These are phyloP conservation scores for Eucalyptus globulus DNA, from an alignment of 345 rosid genomes.

Conservation along the genomic window DNA sequence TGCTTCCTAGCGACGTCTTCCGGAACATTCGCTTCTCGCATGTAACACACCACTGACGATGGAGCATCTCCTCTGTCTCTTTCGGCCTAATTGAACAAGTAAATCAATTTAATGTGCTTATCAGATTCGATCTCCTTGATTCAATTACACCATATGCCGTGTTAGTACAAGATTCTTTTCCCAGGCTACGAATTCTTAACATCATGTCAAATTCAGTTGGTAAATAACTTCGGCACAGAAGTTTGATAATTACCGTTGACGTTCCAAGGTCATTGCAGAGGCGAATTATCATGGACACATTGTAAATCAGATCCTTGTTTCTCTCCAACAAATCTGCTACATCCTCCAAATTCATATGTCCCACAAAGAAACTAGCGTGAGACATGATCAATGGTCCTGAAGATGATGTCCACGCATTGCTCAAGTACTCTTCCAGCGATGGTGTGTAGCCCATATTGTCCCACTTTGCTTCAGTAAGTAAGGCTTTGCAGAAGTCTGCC, in stretches of 20 bases:
- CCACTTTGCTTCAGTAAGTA: slow-evolving; percentile 44
- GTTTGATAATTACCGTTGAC: slow-evolving; percentile 8
- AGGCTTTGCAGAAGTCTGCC: slow-evolving; percentile 34
- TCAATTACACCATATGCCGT: too few relatives aligned
- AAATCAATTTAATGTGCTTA: background rate
- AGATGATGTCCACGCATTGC: slow-evolving; percentile 30
- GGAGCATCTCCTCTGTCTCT: slow-evolving; percentile 43
- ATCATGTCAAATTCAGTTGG: background rate
- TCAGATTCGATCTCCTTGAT: background rate
- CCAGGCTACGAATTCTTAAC: background rate
- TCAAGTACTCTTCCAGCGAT: slow-evolving; percentile 23
- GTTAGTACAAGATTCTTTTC: background rate
- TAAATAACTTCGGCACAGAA: background rate
- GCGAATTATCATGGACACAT: slow-evolving; percentile 20
- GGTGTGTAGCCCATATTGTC: slow-evolving; percentile 11
- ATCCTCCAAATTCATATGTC: background rate
- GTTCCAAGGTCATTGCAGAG: slow-evolving; percentile 47
- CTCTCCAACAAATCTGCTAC: background rate
- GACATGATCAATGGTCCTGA: slow-evolving; percentile 17
- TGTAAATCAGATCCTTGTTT: slow-evolving; percentile 13
- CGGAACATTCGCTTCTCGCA: slow-evolving; percentile 17
- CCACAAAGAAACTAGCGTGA: slow-evolving; percentile 7
- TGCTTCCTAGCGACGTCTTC: slow-evolving; percentile 20
- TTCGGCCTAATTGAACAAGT: slow-evolving; percentile 15
- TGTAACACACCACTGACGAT: slow-evolving; percentile 23